Evolutionary conservation across 1,139 yeast genomes (phyloP), one percentile per base, ranked within the genome.

Genomic region (Groenewaldozyma sp.): DNA sequence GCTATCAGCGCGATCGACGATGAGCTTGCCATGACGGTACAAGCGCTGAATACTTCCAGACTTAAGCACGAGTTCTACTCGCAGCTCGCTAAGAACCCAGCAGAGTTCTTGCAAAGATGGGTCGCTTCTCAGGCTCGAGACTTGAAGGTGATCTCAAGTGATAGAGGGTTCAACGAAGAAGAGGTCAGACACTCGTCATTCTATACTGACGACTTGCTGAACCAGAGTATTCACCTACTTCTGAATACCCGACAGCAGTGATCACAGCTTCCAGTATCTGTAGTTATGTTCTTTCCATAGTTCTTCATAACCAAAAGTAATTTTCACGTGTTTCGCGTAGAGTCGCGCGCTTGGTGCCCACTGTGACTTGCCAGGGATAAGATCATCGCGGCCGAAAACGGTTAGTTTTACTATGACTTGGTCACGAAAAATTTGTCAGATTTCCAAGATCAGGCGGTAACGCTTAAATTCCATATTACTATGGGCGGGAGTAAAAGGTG

Each of bases 81-180:
- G 31, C 78, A 78, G 48, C 67, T 91, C 49, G 71, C 84, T 34
- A 71, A 78, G 36, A 77, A 87, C 53, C 97, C 98, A 0, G 80
- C 77, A 3, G 73, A 71, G 26, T 86, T 87, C 52, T 64, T 91
- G 49, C 70, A 79, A 43, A 70, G 75, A 37, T 86, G 93, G 81
- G 65, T 78, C 38, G 78, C 75, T 38, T 74, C 82, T 18, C 93
- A 86, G 56, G 70, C 84, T 28, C 78, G 82, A 46, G 81, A 88
- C 37, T 68, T 84, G 53, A 78, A 76, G 58, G 78, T 86, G 14
- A 71, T 86, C 48, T 73, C 81, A 52, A 84, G 93, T 24, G 96
- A 88, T 58, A 88, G 83, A 52, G 87, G 93, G 7, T 83, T 82
- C 59, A 86, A 83, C 56, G 97, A 88, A 61, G 97, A 91, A 57